phyloP scores from a whole-genome alignment of 2,329 filamentous ascomycete genomes.

The Bipolaris zeicola region DNA sequence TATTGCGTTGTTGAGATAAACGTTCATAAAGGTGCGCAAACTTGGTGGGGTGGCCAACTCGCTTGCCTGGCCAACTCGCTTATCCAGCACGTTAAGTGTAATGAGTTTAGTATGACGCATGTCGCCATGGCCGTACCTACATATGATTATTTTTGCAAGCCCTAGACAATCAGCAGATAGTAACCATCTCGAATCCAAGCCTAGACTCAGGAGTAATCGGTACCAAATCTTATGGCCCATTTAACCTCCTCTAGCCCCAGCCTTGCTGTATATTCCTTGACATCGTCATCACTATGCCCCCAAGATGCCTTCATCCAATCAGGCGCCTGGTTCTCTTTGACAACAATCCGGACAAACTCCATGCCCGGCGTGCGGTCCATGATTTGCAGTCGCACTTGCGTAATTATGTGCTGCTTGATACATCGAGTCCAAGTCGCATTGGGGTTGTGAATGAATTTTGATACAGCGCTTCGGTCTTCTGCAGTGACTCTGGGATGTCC shows the following conservation, averaged over 20 bases:
- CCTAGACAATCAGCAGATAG: no score
- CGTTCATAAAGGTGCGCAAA: no score
- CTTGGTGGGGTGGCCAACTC: no score
- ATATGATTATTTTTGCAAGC: no score
- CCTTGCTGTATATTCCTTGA: neutral
- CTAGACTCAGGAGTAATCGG: neutral
- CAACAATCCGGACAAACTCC: neutral
- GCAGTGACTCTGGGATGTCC: no score
- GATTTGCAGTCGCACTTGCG: neutral
- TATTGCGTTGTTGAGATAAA: no score
- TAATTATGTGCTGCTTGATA: slow-evolving; percentile 4
- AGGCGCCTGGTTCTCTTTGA: neutral
- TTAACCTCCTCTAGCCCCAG: neutral
- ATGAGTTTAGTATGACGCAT: no score
- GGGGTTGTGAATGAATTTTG: neutral
- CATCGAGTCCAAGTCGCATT: neutral
- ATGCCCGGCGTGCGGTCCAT: neutral
- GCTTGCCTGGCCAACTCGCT: no score
- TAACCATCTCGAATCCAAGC: no score
- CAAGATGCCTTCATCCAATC: neutral
- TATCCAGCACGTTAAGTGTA: no score
- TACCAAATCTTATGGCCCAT: neutral
- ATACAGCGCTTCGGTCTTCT: neutral
- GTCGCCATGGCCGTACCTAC: no score
- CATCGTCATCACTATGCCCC: neutral